These are phyloP conservation scores for Apophysomyces ossiformis DNA, from an alignment of 371 early-diverging fungal genomes.

Conservation along the genomic window DNA sequence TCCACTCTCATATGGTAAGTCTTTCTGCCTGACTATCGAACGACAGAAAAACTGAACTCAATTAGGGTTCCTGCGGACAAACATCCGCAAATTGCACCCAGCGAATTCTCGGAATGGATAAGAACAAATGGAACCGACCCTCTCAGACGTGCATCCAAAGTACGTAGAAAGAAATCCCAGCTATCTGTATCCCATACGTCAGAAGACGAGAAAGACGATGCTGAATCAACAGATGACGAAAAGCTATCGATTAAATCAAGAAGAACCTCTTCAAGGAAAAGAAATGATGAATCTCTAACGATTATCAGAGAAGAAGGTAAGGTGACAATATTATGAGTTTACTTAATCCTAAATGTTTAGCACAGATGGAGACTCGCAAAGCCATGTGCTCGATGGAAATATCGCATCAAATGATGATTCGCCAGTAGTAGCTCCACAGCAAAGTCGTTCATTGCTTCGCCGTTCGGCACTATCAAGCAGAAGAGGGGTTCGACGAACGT, in stretches of 20 bases:
- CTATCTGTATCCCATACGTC: constrained; percentile 3
- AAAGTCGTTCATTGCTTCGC: constrained; percentile 25
- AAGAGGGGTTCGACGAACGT: constrained; percentile 10
- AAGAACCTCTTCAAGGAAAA: not conserved
- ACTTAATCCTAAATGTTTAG: not conserved
- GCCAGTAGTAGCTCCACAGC: constrained; percentile 17
- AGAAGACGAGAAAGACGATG: not conserved
- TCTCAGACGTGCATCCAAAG: not conserved
- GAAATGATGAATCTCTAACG: not conserved
- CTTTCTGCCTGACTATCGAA: not conserved
- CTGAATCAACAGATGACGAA: not conserved
- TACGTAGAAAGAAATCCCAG: constrained; percentile 3
- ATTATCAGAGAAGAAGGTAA: constrained; percentile 4
- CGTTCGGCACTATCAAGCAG: constrained; percentile 29
- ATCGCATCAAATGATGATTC: not conserved
- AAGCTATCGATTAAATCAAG: not conserved
- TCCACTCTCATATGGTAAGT: not conserved
- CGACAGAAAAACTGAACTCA: not conserved
- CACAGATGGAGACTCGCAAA: not conserved
- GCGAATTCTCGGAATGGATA: constrained; percentile 32
- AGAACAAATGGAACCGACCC: constrained; percentile 19
- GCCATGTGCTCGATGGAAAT: not conserved
- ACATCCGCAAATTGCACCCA: constrained; percentile 34
- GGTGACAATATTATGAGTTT: not conserved
- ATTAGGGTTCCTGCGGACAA: constrained; percentile 34